Conservation (phyloP, 2,329 filamentous ascomycete genomes). For the Coniochaeta pulveracea region DNA sequence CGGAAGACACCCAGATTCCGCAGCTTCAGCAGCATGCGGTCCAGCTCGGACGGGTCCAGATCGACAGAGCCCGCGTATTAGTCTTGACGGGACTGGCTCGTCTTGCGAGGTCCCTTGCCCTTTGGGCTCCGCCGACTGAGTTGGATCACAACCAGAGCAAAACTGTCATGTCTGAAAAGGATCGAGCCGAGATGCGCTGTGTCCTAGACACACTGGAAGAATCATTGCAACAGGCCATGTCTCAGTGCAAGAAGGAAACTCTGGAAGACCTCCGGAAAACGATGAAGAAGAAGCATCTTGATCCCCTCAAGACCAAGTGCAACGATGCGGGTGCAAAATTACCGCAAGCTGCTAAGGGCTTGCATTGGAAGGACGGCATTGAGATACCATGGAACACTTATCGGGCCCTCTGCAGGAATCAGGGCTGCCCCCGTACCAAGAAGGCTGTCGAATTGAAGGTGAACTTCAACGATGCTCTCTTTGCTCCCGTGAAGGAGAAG, state of each 20-base stretch:
- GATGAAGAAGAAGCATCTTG: background rate
- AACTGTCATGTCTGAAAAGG: background rate
- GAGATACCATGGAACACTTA: too few species aligned
- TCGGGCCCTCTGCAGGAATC: too few species aligned
- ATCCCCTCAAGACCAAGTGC: too few species aligned
- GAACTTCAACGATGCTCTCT: slow-evolving; percentile 3
- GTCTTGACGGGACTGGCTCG: background rate
- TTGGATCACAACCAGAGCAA: slow-evolving; percentile 1
- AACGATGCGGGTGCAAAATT: background rate
- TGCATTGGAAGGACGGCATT: background rate
- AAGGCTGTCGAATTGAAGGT: background rate
- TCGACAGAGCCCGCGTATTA: background rate
- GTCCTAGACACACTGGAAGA: background rate
- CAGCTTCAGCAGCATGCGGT: slow-evolving; percentile 1
- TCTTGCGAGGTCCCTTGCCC: background rate
- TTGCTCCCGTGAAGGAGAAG: background rate
- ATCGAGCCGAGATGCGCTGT: background rate
- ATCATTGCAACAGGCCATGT: too few species aligned
- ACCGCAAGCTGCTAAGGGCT: background rate
- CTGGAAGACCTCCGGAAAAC: background rate
- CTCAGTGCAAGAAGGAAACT: background rate
- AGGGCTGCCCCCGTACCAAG: background rate
- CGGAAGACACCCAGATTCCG: background rate
- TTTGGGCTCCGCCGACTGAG: background rate
- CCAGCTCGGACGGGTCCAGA: background rate